Conservation (phyloP, 768 basidiomycete species). For the Hydnomerulius pinastri region DNA sequence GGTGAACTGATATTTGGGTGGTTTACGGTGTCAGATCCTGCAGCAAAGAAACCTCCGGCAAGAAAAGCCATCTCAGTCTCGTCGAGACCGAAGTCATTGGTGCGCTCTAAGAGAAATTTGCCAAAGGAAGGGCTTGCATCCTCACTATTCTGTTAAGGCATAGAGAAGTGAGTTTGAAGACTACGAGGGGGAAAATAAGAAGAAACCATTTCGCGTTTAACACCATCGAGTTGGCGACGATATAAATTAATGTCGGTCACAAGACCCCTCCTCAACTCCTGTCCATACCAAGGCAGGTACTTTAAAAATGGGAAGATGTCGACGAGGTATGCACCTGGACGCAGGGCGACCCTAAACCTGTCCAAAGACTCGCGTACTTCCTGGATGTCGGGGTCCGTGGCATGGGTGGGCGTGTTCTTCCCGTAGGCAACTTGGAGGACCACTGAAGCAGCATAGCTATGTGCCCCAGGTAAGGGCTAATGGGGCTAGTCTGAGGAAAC, state of each 20-base stretch:
- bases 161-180: background rate
- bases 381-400: conserved; percentile 18
- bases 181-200: background rate
- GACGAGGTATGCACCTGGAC: conserved; percentile 35
- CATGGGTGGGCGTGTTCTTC: conserved; percentile 12
- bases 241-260: conserved; percentile 49
- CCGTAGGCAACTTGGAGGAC: conserved; percentile 22
- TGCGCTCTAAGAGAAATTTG: conserved; percentile 52
- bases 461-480: background rate
- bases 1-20: background rate
- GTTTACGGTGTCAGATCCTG: conserved; percentile 51
- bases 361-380: conserved; percentile 18
- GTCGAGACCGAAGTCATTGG: conserved; percentile 47
- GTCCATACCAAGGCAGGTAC: conserved; percentile 62
- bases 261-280: conserved; percentile 53
- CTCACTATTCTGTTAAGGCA: conserved; percentile 3
- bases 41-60: conserved; percentile 58
- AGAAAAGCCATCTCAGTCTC: conserved; percentile 58
- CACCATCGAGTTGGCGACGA: conserved; percentile 44
- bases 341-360: conserved; percentile 23
- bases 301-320: conserved; percentile 34
- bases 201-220: conserved; percentile 44
- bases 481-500: conserved; percentile 27
- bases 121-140: conserved; percentile 47
- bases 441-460: conserved; percentile 18